Evolutionary conservation across 2,329 filamentous ascomycete genomes (phyloP).

Genomic region (Penicillium sclerotiorum): DNA sequence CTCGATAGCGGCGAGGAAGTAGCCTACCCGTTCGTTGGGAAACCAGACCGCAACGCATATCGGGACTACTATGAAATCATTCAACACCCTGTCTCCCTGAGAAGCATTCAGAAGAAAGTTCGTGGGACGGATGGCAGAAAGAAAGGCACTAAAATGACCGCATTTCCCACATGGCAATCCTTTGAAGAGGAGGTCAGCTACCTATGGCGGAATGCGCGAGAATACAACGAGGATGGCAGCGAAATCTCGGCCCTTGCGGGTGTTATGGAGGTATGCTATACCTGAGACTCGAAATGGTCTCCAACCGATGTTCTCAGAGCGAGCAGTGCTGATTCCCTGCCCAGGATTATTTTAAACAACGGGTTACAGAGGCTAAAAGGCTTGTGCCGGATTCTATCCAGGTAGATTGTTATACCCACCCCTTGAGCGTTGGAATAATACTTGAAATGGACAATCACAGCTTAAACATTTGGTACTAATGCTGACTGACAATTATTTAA

Average conservation of each 20-base stretch:
- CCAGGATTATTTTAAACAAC: slow-evolving; percentile 70
- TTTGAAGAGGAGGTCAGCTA: slow-evolving; percentile 79
- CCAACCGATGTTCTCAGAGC: too few species aligned
- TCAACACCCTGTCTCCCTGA: slow-evolving; percentile 76
- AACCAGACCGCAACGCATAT: slow-evolving; percentile 69
- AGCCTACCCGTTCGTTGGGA: slow-evolving; percentile 73
- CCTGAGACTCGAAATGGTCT: not conserved
- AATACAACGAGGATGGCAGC: slow-evolving; percentile 90
- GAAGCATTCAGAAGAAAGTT: slow-evolving; percentile 74
- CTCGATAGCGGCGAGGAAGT: slow-evolving; percentile 63
- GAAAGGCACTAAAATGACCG: slow-evolving; percentile 61
- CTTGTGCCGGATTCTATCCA: slow-evolving; percentile 67
- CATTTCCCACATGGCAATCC: slow-evolving; percentile 79
- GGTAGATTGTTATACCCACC: slow-evolving; percentile 31
- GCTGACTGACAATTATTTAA: slow-evolving; percentile 65
- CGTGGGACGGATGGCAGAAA: slow-evolving; percentile 71
- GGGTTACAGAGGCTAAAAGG: slow-evolving; percentile 71
- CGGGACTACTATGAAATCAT: slow-evolving; percentile 89
- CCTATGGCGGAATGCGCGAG: slow-evolving; percentile 84
- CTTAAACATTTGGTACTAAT: too few species aligned
- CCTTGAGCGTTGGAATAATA: slow-evolving; percentile 73
- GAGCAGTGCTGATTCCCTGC: too few species aligned
- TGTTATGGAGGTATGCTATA: slow-evolving; percentile 69
- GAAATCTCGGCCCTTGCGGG: slow-evolving; percentile 77
- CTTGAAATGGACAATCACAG: slow-evolving; percentile 71